A percentile compares a stretch with the other conserved stretches of the same genome.
Conservation (phyloP, 164 flowering plant species). For the Sedum album region DNA sequence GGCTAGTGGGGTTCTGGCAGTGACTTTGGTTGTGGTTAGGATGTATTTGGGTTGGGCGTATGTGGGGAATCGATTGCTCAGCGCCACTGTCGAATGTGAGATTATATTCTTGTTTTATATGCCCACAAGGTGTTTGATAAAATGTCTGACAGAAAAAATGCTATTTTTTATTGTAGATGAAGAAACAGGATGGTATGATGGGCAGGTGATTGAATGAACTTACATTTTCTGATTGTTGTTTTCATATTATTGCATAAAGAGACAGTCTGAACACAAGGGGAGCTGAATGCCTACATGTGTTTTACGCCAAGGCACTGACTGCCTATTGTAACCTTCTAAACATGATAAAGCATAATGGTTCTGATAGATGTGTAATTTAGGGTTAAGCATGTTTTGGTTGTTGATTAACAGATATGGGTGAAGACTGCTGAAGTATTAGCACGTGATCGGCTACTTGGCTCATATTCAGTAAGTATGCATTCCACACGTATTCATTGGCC, state of each 20-base stretch:
- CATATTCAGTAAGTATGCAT: constrained; percentile 55
- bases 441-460: constrained; percentile 86
- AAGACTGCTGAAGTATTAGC: constrained; percentile 89
- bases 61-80: constrained; percentile 84
- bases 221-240: background rate
- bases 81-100: constrained; percentile 91
- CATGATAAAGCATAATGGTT: background rate
- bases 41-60: constrained; percentile 98
- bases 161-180: constrained; percentile 49
- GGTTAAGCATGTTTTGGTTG: background rate
- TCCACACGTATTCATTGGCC: background rate
- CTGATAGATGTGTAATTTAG: background rate
- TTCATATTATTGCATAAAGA: background rate
- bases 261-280: background rate
- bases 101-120: background rate
- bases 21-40: constrained; percentile 67
- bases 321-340: background rate
- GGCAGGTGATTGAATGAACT: constrained; percentile 53
- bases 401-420: constrained; percentile 70
- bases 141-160: background rate
- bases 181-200: constrained; percentile 99
- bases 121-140: background rate
- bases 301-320: background rate
- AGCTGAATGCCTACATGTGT: background rate
- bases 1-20: constrained; percentile 60